Base-by-base conservation (phyloP, 202 grass and related monocot genomes). In the Schoenoplectus tabernaemontani region DNA sequence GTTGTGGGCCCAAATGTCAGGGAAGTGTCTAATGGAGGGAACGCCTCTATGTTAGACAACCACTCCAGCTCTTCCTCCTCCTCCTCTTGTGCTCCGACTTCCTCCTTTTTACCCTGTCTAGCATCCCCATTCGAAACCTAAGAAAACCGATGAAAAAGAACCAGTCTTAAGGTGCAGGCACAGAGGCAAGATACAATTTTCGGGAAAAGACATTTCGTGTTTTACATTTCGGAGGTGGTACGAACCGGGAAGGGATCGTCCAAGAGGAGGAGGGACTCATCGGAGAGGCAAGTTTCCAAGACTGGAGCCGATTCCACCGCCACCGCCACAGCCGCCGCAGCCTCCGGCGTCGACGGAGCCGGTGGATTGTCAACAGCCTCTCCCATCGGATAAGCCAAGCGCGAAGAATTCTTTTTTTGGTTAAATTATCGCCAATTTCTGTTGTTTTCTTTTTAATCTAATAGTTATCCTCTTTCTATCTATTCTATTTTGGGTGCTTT, bases 211-310 rank as follows among this genome's bases (percentile, higher is more conserved):
- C 3, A 20, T 71, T 71, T 79, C 4, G 24, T 47, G 39, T 28
- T 81, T 28, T 70, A 73, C 32, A 57, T 57, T 36, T 50, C 6
- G 26, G 67, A 46, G 61, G 80, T 82, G 50, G 65, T 82, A 75
- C 59, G 53, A 80, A 87, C 89, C 76, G 79, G 67, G 81, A 97
- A 77, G 77, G 77, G 41, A 39, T 83, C 85, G 37, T 81, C 82
- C 24, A 82, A 54, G 41, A 62, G 83, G 64, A 81, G 71, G 13
- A 86, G 57, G 12, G 89, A 68, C 13, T 86, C 88, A 9, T 84
- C 84, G 13, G 20, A 76, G 50, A 86, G 85, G 54, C 78, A 81
- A 82, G 59, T 79, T 54, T 85, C 86, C 57, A 48, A 68, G 56
- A 70, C 87, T 11, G 42, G 48, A 19, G 41, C 51, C 0, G 17